Evolutionary conservation across 2,329 filamentous ascomycete genomes (phyloP).

Genomic region (Talaromyces amestolkiae): DNA sequence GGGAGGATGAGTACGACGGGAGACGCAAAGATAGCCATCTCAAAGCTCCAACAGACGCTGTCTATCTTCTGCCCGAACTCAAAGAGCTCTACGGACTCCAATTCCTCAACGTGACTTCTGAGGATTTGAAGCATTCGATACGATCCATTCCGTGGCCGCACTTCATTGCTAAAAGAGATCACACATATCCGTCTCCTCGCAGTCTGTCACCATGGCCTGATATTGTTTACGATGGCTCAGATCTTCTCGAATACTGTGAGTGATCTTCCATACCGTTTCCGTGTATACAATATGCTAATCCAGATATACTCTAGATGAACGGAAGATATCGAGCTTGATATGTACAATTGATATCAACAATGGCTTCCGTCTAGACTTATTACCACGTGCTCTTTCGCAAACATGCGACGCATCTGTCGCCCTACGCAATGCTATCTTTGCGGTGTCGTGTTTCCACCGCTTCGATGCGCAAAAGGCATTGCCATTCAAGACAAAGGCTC

Average conservation of each 20-base stretch:
- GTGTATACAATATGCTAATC: not conserved
- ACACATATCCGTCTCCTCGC: not conserved
- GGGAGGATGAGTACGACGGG: slow-evolving; percentile 14
- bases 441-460: not conserved
- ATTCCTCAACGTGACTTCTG: slow-evolving; percentile 5
- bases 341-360: slow-evolving; percentile 12
- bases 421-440: slow-evolving; percentile 14
- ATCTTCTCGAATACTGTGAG: slow-evolving; percentile 13
- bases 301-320: not conserved
- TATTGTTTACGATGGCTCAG: not conserved
- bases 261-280: not conserved
- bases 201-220: slow-evolving; percentile 7
- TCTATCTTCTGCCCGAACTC: not conserved
- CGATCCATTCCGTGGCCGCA: not conserved
- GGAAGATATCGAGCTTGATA: slow-evolving; percentile 12
- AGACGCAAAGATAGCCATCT: not conserved
- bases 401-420: slow-evolving; percentile 5
- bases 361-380: slow-evolving; percentile 11
- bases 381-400: slow-evolving; percentile 3
- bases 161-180: not conserved
- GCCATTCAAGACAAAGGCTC: slow-evolving; percentile 8
- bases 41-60: not conserved
- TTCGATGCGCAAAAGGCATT: not conserved
- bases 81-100: not conserved
- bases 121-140: not conserved